Evolutionary conservation across 1,284 basidiomycete species (phyloP), one percentile per base, ranked within the genome.

Genomic region (Tilletia indica): DNA sequence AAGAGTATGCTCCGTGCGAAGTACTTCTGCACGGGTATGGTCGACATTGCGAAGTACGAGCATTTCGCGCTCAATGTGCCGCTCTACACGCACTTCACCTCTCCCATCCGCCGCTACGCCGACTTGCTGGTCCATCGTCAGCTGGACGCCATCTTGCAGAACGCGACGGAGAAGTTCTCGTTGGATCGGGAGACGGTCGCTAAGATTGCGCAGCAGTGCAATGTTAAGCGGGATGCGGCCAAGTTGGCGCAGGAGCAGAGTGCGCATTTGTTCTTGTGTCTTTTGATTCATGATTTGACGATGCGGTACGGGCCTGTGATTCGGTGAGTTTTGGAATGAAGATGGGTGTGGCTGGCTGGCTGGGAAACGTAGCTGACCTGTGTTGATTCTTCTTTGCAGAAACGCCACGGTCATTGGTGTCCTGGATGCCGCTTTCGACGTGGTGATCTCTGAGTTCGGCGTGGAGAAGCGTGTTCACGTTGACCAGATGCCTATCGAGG

Each of bases 391-490:
- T 48, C 8, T 67, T 3, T 21, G 25, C n/a, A 92, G 94, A 72
- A 90, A 92, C 78, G 97, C 94, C 19, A 92, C 91, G 76, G 96
- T 99, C 72, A 92, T 97, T 72, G 91, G 91, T 70, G 96, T 99
- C 21, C 88, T 97, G 39, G 95, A 98, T 80, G 91, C 93, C 71
- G 95, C 96, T 0, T 98, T 99, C 78, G 97, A 99, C 83, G 94
- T 99, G 54, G 86, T 93, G 38, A 89, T 94, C 64, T 92, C 93
- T 67, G 94, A 97, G 82, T 96, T 97, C 81, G 92, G 93, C 66
- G 95, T 99, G 79, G 97, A 99, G 87, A 99, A 99, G 88, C 89
- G 96, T 66, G 94, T 98, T 1, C 96, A 99, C 81, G 92, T 96
- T 66, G 97, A 99, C 85, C 94, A 98, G 86, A 97, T 99, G 91